Conservation (phyloP, 2,329 filamentous ascomycete genomes). For the Talaromyces sp. region DNA sequence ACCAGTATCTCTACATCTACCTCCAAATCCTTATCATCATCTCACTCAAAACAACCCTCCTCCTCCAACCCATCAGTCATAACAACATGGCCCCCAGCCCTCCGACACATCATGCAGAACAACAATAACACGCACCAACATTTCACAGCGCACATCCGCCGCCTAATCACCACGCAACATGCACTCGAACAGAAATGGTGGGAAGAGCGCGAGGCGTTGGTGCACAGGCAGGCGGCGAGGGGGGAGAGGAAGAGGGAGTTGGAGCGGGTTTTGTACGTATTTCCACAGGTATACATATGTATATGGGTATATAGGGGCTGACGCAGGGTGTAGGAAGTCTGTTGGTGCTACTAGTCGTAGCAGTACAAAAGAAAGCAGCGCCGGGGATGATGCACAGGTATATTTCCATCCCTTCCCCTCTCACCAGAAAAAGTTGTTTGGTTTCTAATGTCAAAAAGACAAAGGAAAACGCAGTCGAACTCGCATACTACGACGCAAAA, state of each 20-base stretch:
- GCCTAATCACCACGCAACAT: slow-evolving; percentile 59
- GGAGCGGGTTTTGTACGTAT: slow-evolving; percentile 48
- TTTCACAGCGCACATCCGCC: slow-evolving; percentile 40
- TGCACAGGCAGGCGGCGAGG: slow-evolving; percentile 47
- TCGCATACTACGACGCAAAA: slow-evolving; percentile 55
- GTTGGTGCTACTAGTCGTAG: no score
- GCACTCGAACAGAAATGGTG: slow-evolving; percentile 59
- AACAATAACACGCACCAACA: slow-evolving; percentile 36
- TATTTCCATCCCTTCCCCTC: background rate
- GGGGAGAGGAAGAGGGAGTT: slow-evolving; percentile 49
- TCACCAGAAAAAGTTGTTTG: background rate
- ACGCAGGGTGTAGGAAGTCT: slow-evolving; percentile 30
- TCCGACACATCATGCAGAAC: slow-evolving; percentile 48
- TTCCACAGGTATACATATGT: background rate
- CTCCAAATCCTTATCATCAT: slow-evolving; percentile 32
- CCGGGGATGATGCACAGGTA: background rate
- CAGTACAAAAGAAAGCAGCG: no score
- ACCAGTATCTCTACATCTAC: slow-evolving; percentile 8
- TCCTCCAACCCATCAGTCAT: slow-evolving; percentile 39
- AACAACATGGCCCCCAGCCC: slow-evolving; percentile 46
- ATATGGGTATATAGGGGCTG: background rate
- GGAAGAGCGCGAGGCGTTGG: slow-evolving; percentile 45
- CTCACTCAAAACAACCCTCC: background rate
- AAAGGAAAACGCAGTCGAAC: slow-evolving; percentile 48
- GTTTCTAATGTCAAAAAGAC: background rate